Evolutionary conservation across 2,329 filamentous ascomycete genomes (phyloP).

Genomic region (Pseudocercospora fijiensis): DNA sequence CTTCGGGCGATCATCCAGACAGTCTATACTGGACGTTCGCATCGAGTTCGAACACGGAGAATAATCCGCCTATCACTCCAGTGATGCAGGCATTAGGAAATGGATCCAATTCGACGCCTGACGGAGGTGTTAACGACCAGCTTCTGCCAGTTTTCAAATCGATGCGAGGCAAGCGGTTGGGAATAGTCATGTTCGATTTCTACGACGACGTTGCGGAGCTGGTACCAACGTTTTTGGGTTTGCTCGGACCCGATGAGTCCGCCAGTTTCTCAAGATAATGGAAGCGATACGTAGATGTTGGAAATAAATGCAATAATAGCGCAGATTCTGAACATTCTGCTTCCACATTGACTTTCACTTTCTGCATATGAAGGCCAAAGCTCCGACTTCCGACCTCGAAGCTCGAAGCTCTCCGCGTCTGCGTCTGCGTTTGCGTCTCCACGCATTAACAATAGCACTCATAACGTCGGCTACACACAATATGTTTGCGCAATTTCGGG

Average conservation of each 20-base stretch:
- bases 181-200: constrained; percentile 56
- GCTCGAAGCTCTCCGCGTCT: constrained; percentile 4
- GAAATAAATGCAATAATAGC: not conserved
- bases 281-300: not conserved
- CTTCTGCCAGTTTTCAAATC: constrained; percentile 41
- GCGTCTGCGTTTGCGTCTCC: constrained; percentile 4
- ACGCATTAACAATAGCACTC: not conserved
- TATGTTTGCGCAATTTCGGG: constrained; percentile 47
- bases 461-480: constrained; percentile 1
- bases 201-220: constrained; percentile 48
- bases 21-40: constrained; percentile 53
- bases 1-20: constrained; percentile 34
- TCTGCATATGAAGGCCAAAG: constrained; percentile 8
- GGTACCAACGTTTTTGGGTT: constrained; percentile 42
- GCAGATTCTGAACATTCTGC: not conserved
- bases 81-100: constrained; percentile 50
- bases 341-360: not conserved
- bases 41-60: constrained; percentile 45
- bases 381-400: constrained; percentile 3
- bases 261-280: not conserved
- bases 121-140: constrained; percentile 49
- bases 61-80: constrained; percentile 45
- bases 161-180: constrained; percentile 48
- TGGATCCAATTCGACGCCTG: constrained; percentile 37
- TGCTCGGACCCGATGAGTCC: constrained; percentile 26